Conservation (phyloP, 2,329 filamentous ascomycete genomes). For the Neonectria magnoliae region DNA sequence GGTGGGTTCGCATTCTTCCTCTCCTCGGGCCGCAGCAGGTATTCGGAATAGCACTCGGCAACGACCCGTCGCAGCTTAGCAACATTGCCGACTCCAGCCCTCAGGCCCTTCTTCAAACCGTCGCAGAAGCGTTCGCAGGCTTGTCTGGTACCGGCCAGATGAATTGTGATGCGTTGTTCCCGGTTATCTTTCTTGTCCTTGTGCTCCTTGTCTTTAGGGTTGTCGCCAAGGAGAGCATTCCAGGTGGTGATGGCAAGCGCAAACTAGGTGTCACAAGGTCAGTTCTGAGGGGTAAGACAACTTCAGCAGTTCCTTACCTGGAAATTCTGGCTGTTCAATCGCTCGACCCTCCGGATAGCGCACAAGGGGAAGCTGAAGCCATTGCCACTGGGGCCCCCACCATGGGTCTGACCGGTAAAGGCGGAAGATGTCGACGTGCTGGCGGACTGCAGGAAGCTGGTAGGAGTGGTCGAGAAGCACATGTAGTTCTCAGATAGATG, state of each 20-base stretch:
- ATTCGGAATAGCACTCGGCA: conserved; percentile 90
- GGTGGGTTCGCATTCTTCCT: conserved; percentile 69
- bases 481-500: conserved; percentile 95
- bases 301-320: conserved; percentile 57
- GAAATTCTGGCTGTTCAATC: conserved; percentile 91
- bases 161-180: conserved; percentile 90
- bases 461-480: conserved; percentile 94
- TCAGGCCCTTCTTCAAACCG: conserved; percentile 87
- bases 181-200: conserved; percentile 57
- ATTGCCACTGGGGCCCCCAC: conserved; percentile 91
- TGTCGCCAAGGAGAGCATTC: conserved; percentile 76
- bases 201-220: conserved; percentile 60
- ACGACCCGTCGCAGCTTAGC: conserved; percentile 84
- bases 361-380: conserved; percentile 95
- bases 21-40: conserved; percentile 72
- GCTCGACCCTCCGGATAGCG: conserved; percentile 89
- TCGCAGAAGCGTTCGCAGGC: conserved; percentile 97
- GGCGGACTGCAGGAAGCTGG: conserved; percentile 84
- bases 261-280: conserved; percentile 63
- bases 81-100: conserved; percentile 88
- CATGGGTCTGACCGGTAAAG: conserved; percentile 93
- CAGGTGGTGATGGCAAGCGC: conserved; percentile 94
- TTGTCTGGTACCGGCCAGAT: conserved; percentile 87
- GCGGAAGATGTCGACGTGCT: conserved; percentile 81
- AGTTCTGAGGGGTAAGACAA: conserved; percentile 14